Evolutionary conservation across 2,329 filamentous ascomycete genomes (phyloP), one percentile per base, ranked within the genome.

Genomic region (Saccharata proteae): DNA sequence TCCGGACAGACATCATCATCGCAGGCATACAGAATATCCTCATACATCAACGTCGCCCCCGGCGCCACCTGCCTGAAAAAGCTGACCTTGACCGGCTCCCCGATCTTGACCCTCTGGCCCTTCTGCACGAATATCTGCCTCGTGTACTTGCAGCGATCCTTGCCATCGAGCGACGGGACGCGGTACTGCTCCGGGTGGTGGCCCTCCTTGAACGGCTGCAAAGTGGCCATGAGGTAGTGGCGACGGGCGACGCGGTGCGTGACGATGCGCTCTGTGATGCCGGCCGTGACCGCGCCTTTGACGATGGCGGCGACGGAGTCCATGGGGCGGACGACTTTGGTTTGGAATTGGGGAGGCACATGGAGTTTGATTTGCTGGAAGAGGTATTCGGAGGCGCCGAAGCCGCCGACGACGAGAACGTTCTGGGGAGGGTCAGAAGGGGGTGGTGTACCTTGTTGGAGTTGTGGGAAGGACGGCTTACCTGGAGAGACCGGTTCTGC

Each of bases 331-430:
- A 98, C 88, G 28, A 96, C 90, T 71, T 96, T 96, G 55, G 83
- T 80, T 64, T 96, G 88, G 68, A 94, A 98, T 56, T 96, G 90
- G 7, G 90, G 90, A 21, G 90, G 90, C 2, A 98, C 90, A 54
- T 96, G 90, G 26, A 96, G 77, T 61, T 93, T 94, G 67, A 98
- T 96, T 60, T 98, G 90, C 60, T 96, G 88, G 74, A 96, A 98
- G 38, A 98, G 78, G 55, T 96, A 96, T 61, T 98, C 90, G 6
- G 88, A 96, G 17, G 88, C 90, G 63, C 90, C 90, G 54, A 98
- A 98, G 45, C 90, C 90, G 68, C 90, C 90, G 7, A 98, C 90
- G 6, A 98, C 86, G 39, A 98, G 67, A 32, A 98, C 90, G 54
- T 94, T 96, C 68, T 77, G 42, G 3, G 5, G 10, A 24, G 7